Conservation (phyloP, 75 land plant species). For the Cryptomeria japonica region DNA sequence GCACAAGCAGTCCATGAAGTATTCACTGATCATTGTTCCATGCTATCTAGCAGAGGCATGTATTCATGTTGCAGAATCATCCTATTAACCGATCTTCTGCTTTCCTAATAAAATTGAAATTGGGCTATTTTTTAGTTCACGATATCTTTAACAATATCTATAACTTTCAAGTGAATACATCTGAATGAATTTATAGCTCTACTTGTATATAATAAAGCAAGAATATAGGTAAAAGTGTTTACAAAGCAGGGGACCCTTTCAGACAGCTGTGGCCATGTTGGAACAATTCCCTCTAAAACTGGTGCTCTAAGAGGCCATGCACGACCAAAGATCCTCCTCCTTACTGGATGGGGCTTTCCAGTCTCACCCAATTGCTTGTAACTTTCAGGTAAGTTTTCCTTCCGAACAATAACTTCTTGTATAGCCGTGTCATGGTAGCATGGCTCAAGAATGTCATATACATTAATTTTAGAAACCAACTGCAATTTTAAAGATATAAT, state of each 20-base stretch:
- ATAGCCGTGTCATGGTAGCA: constrained; percentile 57
- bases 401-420: constrained; percentile 8
- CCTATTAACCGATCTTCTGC: background rate
- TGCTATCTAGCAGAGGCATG: background rate
- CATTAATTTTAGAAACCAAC: constrained; percentile 56
- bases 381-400: constrained; percentile 58
- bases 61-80: background rate
- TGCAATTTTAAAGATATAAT: constrained; percentile 18
- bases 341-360: constrained; percentile 52
- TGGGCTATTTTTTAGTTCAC: background rate
- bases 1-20: background rate
- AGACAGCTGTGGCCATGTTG: constrained; percentile 69
- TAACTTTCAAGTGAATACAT: background rate
- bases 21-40: background rate
- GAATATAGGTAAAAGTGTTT: constrained; percentile 19
- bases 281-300: constrained; percentile 63
- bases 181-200: background rate
- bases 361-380: constrained; percentile 73
- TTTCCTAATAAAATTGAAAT: background rate
- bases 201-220: background rate
- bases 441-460: constrained; percentile 86
- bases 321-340: constrained; percentile 89
- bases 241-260: constrained; percentile 82
- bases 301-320: constrained; percentile 77
- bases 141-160: background rate